Evolutionary conservation across 805 yeast species (phyloP).

Genomic region (Candida silvicultrix): DNA sequence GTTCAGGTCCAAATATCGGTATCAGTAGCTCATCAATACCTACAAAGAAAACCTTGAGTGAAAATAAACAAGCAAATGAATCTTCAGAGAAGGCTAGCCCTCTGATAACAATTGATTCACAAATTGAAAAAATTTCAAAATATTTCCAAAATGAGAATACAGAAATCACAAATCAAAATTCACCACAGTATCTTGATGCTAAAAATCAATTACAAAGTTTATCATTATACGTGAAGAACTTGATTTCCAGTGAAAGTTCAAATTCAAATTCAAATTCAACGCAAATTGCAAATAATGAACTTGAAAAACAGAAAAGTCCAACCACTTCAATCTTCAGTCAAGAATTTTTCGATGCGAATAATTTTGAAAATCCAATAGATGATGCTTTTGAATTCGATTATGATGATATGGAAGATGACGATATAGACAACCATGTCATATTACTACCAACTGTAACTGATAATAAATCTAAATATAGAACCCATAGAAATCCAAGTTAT

Average conservation of each 20-base stretch:
- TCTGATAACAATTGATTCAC: not conserved
- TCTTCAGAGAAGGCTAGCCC: too few species aligned
- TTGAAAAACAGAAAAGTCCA: slow-evolving; percentile 31
- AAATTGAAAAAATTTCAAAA: not conserved
- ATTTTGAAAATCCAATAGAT: slow-evolving; percentile 38
- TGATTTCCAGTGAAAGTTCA: too few species aligned
- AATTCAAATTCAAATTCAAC: too few species aligned
- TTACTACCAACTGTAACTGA: slow-evolving; percentile 10
- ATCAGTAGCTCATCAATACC: not conserved
- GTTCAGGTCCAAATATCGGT: not conserved
- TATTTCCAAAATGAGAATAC: not conserved
- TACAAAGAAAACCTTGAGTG: not conserved
- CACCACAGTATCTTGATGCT: too few species aligned
- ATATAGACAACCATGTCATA: slow-evolving; percentile 14
- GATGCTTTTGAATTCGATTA: slow-evolving; percentile 22
- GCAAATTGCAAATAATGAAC: too few species aligned
- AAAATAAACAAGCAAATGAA: not conserved
- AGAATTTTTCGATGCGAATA: slow-evolving; percentile 67
- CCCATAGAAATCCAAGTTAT: slow-evolving; percentile 6
- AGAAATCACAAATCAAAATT: too few species aligned
- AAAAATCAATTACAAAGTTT: not conserved
- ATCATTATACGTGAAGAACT: not conserved
- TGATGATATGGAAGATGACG: slow-evolving; percentile 9
- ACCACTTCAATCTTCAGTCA: slow-evolving; percentile 49
- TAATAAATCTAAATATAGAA: not conserved